These are phyloP conservation scores for Handroanthus guayacan DNA, from an alignment of 257 asterid genomes.

Conservation along the genomic window DNA sequence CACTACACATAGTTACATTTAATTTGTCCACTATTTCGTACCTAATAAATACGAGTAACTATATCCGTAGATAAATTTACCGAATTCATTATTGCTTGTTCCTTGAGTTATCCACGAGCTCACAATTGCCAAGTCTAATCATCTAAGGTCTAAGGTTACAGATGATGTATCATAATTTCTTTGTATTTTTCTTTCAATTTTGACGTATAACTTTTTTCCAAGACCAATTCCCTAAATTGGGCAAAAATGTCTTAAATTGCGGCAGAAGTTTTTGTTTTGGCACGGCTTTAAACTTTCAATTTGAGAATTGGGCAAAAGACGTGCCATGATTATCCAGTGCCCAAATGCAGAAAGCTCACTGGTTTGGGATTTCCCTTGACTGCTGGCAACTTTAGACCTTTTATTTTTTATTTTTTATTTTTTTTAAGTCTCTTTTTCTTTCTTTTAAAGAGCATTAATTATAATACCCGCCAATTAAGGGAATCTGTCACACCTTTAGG, in stretches of 20 bases:
- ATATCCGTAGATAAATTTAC: too few relatives aligned
- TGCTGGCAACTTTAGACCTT: constrained; percentile 6
- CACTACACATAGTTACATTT: too few relatives aligned
- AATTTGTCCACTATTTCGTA: too few relatives aligned
- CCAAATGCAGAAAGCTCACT: not conserved
- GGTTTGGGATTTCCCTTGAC: not conserved
- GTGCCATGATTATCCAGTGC: not conserved
- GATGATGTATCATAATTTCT: too few relatives aligned
- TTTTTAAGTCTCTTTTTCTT: too few relatives aligned
- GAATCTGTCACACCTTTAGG: not conserved
- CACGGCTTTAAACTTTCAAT: not conserved
- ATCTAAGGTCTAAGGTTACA: too few relatives aligned
- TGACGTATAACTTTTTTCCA: not conserved
- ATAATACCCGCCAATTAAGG: not conserved
- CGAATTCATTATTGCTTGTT: too few relatives aligned
- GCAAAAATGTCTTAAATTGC: not conserved
- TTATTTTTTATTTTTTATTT: not conserved
- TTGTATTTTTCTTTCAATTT: not conserved
- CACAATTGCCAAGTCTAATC: too few relatives aligned
- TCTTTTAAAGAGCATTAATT: not conserved
- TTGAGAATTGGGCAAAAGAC: not conserved
- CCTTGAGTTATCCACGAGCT: too few relatives aligned
- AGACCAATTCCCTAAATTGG: not conserved
- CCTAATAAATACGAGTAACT: too few relatives aligned
- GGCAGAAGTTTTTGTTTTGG: not conserved